Evolutionary conservation across 176 grass and related monocot genomes (phyloP), one percentile per base, ranked within the genome.

Genomic region (Ensete glaucum): DNA sequence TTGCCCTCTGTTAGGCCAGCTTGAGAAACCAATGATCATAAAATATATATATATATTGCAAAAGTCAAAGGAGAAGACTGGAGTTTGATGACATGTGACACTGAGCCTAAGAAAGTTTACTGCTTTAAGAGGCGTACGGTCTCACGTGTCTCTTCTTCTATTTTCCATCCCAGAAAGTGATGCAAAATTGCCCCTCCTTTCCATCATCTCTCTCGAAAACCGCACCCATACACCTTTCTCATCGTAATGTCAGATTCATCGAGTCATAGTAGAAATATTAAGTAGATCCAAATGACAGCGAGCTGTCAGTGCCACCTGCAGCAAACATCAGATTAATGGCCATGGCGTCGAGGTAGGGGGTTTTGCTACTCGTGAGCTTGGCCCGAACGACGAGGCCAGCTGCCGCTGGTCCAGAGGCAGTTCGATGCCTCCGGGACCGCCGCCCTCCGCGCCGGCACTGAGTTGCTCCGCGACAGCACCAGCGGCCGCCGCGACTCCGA

Each of bases 401-500:
- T 10, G 69, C 69, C 19, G 9, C 50, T 53, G 49, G 48, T 52
- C 69, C 50, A 72, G 50, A 72, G 53, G 50, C 69, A 72, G 69
- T 22, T 23, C 9, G 81, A 66, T 2, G 72, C 77, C 8, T 72
- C 50, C 1, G 63, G 75, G 15, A 73, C 48, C 0, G 75, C 73
- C 0, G 84, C 90, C 1, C 83, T 80, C 20, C 82, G 80, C 53
- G 94, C 88, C 20, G 94, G 94, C 85, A 87, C 94, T 14, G 94
- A 98, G 74, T 98, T 98, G 82, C 94, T 91, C 75, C 94, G 81
- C 64, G 76, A 81, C 21, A 98, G 86, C 62, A 93, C 86, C 56
- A 98, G 83, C 2, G 90, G 90, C 29, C 94, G 79, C 81, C 84
- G 87, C 71, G 93, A 96, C 53, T 90, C 92, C 70, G 87, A 96